phyloP scores from a whole-genome alignment of 1,139 yeast species.

The Fermentozyma sake region DNA sequence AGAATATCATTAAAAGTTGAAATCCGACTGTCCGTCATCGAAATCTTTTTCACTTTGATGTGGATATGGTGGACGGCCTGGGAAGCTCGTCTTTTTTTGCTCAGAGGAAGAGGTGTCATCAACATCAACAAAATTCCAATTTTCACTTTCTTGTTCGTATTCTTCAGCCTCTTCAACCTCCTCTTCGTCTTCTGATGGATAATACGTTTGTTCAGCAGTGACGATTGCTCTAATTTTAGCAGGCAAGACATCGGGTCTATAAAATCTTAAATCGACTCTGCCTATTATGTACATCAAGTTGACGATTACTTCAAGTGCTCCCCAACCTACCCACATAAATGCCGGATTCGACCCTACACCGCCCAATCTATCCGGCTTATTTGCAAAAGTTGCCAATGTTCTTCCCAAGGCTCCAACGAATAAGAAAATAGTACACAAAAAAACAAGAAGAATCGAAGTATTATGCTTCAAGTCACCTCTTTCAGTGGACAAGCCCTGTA shows the following conservation, averaged over 20 bases:
- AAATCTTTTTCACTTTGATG: constrained; percentile 6
- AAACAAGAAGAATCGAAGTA: constrained; percentile 43
- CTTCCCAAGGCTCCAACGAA: constrained; percentile 57
- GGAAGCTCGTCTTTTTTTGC: constrained; percentile 2
- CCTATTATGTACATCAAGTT: constrained; percentile 53
- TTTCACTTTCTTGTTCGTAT: too few species aligned
- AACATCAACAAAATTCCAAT: constrained; percentile 13
- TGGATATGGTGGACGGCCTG: constrained; percentile 11
- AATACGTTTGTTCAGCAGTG: constrained; percentile 39
- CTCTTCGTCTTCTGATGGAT: constrained; percentile 23
- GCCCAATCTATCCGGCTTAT: constrained; percentile 6
- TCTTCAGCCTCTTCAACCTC: constrained; percentile 8
- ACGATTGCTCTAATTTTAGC: constrained; percentile 34
- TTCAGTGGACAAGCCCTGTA: constrained; percentile 39
- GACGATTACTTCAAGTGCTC: constrained; percentile 56
- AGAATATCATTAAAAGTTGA: too few species aligned
- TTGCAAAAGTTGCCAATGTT: constrained; percentile 50
- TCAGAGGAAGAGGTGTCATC: constrained; percentile 7
- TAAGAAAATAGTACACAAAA: constrained; percentile 48
- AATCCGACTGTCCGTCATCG: constrained; percentile 11
- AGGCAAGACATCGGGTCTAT: constrained; percentile 64
- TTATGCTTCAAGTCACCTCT: constrained; percentile 50
- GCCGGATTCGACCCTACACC: constrained; percentile 32
- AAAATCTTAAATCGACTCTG: constrained; percentile 71
- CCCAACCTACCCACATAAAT: constrained; percentile 66